Percentiles rank a stretch among this genome's conserved stretches.
These are phyloP conservation scores for Colletotrichum horii DNA, from an alignment of 2,329 filamentous ascomycete genomes.

Conservation along the genomic window DNA sequence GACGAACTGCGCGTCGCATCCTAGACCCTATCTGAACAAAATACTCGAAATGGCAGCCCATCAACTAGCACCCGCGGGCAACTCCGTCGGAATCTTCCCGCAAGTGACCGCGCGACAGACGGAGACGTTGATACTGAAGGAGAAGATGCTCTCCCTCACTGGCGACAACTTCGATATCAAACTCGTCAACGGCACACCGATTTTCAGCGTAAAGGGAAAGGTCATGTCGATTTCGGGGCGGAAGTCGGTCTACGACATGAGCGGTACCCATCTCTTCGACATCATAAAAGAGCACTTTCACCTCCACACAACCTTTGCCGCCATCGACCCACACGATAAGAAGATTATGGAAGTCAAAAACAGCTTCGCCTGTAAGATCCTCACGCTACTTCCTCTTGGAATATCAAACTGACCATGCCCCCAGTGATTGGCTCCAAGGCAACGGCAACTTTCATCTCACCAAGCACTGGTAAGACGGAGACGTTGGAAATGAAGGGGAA, in stretches of 20 bases:
- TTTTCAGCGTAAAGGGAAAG: slow-evolving; percentile 63
- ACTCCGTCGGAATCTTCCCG: slow-evolving; percentile 44
- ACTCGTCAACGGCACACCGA: slow-evolving; percentile 54
- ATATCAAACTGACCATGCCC: background rate
- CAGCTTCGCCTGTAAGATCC: background rate
- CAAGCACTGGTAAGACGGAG: slow-evolving; percentile 44
- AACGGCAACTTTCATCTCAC: slow-evolving; percentile 61
- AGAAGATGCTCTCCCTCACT: slow-evolving; percentile 65
- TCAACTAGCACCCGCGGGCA: slow-evolving; percentile 31
- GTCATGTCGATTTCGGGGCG: slow-evolving; percentile 56
- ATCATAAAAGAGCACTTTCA: slow-evolving; percentile 58
- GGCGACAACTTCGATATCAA: slow-evolving; percentile 71
- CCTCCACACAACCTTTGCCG: slow-evolving; percentile 57
- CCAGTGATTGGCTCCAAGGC: slow-evolving; percentile 60
- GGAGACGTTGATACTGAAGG: slow-evolving; percentile 61
- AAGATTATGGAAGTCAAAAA: slow-evolving; percentile 62
- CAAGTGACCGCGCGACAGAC: slow-evolving; percentile 40
- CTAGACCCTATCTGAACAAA: background rate
- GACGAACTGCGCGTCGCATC: accelerated
- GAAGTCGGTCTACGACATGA: slow-evolving; percentile 61
- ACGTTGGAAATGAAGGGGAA: slow-evolving; percentile 64
- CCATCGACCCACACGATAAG: slow-evolving; percentile 48
- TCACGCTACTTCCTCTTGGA: background rate
- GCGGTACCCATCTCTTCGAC: slow-evolving; percentile 61
- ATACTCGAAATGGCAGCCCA: background rate